Percentiles rank a stretch among this genome's conserved stretches.
Conservation (phyloP, 495 filamentous ascomycete species). For the Oidiodendron maius region DNA sequence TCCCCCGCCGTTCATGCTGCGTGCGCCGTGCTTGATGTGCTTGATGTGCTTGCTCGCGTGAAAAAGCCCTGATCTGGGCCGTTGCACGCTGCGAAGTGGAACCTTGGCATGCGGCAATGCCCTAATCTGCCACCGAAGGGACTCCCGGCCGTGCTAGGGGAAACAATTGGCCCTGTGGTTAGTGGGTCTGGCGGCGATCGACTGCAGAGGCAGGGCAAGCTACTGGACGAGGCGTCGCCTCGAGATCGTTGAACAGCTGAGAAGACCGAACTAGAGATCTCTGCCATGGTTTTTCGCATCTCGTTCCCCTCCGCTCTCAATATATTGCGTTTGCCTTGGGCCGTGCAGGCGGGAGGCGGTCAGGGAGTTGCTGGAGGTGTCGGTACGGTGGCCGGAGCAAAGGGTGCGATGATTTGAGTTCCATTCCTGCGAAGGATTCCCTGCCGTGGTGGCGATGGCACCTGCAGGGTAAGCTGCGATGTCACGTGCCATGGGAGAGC, state of each 20-base stretch:
- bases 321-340: too few species aligned
- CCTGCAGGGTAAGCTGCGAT: too few species aligned
- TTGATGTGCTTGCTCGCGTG: background rate
- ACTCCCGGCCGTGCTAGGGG: background rate
- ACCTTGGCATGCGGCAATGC: background rate
- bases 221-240: background rate
- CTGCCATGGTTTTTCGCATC: too few species aligned
- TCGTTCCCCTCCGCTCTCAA: too few species aligned
- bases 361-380: background rate
- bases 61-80: background rate
- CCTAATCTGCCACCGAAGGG: background rate
- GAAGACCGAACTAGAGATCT: too few species aligned
- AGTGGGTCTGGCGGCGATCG: too few species aligned
- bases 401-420: too few species aligned
- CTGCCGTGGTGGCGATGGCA: too few species aligned
- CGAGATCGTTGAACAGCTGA: slow-evolving; percentile 2
- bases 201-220: background rate
- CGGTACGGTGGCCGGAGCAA: too few species aligned
- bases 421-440: too few species aligned
- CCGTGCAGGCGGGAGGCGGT: too few species aligned
- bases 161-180: background rate
- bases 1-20: background rate
- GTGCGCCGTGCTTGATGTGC: background rate
- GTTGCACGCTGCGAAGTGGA: background rate
- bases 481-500: too few species aligned